A percentile compares a stretch with the other conserved stretches of the same genome.
phyloP scores from a whole-genome alignment of 1,139 yeast species.

The Suhomyces choctaworum region DNA sequence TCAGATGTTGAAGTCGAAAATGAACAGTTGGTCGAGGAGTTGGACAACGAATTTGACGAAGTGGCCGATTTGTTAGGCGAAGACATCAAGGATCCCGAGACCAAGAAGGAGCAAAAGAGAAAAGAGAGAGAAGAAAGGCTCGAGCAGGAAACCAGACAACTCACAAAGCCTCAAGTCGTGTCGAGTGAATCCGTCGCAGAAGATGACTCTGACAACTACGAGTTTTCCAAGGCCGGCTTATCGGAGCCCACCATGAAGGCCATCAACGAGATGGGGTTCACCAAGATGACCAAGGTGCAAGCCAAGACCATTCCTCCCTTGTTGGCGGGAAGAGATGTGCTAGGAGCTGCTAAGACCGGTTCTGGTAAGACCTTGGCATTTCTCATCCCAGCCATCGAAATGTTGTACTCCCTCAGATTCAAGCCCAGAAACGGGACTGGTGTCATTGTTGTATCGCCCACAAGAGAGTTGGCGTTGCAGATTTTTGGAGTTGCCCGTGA shows the following conservation, averaged over 20 bases:
- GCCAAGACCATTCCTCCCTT: conserved; percentile 93
- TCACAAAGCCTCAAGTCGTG: conserved; percentile 29
- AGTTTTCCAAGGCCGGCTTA: conserved; percentile 56
- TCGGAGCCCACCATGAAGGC: conserved; percentile 82
- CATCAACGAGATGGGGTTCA: conserved; percentile 82
- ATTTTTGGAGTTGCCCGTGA: conserved; percentile 97
- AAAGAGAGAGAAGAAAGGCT: conserved; percentile 21
- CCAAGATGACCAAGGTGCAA: conserved; percentile 89
- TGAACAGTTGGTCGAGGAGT: conserved; percentile 47
- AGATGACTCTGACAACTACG: conserved; percentile 37
- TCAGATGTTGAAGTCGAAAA: conserved; percentile 34
- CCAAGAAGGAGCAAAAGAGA: conserved; percentile 23
- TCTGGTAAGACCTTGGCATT: conserved; percentile 97
- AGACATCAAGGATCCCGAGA: conserved; percentile 43
- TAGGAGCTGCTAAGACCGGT: conserved; percentile 98
- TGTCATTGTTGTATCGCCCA: conserved; percentile 82
- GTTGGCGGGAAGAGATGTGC: conserved; percentile 90
- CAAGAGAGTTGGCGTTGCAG: conserved; percentile 91
- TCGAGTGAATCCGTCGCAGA: conserved; percentile 33
- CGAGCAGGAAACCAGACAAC: conserved; percentile 21
- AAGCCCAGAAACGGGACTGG: conserved; percentile 94
- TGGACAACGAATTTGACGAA: conserved; percentile 56
- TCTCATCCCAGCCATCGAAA: conserved; percentile 90
- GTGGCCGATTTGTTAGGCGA: conserved; percentile 54
- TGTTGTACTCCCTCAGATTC: conserved; percentile 82